Evolutionary conservation across 495 filamentous ascomycete species (phyloP), one percentile per base, ranked within the genome.

Genomic region (Rhizodiscina lignyota): DNA sequence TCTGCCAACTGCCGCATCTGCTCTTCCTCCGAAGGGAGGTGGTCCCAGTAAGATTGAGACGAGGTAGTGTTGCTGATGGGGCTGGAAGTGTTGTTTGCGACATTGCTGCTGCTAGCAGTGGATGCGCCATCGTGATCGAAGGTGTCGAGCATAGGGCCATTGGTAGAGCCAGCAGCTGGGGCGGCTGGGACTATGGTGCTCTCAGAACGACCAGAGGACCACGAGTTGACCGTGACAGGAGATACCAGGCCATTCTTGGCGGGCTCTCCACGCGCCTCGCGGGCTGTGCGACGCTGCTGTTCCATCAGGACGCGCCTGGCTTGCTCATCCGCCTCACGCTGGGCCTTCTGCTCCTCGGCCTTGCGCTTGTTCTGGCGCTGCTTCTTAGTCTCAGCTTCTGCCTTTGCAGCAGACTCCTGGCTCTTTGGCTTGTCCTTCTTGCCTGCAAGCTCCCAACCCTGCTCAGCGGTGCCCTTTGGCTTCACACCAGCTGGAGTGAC

Each of bases 371-470:
- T 81, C 61, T 89, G 82, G 33, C 84, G 74, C 60, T 87, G 80
- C 66, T 91, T 93, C 75, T 93, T 91, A 18, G 75, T 79, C 59
- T 86, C 79, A n/a, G n/a, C n/a, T n/a, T n/a, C n/a, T n/a, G n/a
- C n/a, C 39, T 73, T 63, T 13, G 55, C 43, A 32, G 57, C 48
- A 35, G 57, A 52, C 50, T 61, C 45, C 62, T 78, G 79, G 30
- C 8, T 11, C 8, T 32, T 18, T 50, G 66, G 59, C 54, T 75
- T 68, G n/a, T n/a, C n/a, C n/a, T n/a, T n/a, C n/a, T n/a, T n/a
- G n/a, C n/a, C n/a, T n/a, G n/a, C n/a, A n/a, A n/a, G n/a, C n/a
- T n/a, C n/a, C n/a, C n/a, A n/a, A n/a, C n/a, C n/a, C n/a, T n/a
- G n/a, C n/a, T n/a, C n/a, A n/a, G n/a, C n/a, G n/a, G n/a, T n/a